phyloP scores from a whole-genome alignment of 768 basidiomycete genomes.

The Mycena belliarum region DNA sequence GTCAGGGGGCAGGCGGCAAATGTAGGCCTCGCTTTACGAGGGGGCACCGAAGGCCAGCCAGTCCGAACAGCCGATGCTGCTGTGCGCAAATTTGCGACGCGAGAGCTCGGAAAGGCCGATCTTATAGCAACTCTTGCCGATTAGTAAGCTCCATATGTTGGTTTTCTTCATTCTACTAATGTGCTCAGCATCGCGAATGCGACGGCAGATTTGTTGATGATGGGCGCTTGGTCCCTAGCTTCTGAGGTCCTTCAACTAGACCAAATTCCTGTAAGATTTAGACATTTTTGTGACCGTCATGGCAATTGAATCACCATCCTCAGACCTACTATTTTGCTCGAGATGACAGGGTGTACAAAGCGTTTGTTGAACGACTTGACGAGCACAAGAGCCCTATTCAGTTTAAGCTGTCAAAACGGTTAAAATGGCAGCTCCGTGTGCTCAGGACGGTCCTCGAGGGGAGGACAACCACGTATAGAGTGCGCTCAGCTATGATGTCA shows the following conservation, averaged over 20 bases:
- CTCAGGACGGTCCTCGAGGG: slow-evolving; percentile 68
- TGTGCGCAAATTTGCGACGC: slow-evolving; percentile 86
- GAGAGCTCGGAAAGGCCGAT: slow-evolving; percentile 76
- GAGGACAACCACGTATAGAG: slow-evolving; percentile 64
- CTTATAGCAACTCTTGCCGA: slow-evolving; percentile 85
- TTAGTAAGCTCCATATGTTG: slow-evolving; percentile 58
- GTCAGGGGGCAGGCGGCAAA: slow-evolving; percentile 70
- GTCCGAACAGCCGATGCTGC: slow-evolving; percentile 72
- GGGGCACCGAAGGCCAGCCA: slow-evolving; percentile 69
- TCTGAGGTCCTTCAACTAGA: slow-evolving; percentile 60
- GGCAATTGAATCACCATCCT: not conserved
- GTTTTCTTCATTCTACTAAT: slow-evolving; percentile 1
- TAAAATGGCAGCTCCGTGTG: slow-evolving; percentile 72
- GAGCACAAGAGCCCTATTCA: slow-evolving; percentile 48
- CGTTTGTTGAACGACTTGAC: slow-evolving; percentile 56
- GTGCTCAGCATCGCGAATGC: slow-evolving; percentile 79
- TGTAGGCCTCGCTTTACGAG: slow-evolving; percentile 68
- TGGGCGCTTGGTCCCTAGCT: slow-evolving; percentile 77
- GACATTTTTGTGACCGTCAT: not conserved
- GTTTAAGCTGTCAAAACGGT: slow-evolving; percentile 48
- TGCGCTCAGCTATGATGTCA: slow-evolving; percentile 25
- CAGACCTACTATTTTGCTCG: slow-evolving; percentile 93
- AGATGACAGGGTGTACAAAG: slow-evolving; percentile 82
- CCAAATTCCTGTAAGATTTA: slow-evolving; percentile 70
- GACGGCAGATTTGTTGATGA: slow-evolving; percentile 55